phyloP scores from a whole-genome alignment of 306 rosid species.

The apple (Malus domestica) region ASM211411v1 NC_041801.1:25776501-25777000 shows the following conservation, averaged over 20 bases:
- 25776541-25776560: conserved; percentile 55
- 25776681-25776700: neutral
- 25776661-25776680: neutral
- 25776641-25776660: neutral
- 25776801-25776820: neutral
- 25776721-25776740: neutral
- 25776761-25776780: neutral
- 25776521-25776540: conserved; percentile 43
- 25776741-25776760: neutral
- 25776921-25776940: neutral
- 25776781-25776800: neutral
- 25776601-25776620: neutral
- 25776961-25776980: neutral
- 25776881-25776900: neutral
- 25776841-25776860: neutral
- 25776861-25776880: neutral
- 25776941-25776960: neutral
- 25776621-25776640: neutral
- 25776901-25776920: neutral
- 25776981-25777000: neutral
- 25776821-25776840: neutral
- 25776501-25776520: conserved; percentile 62
- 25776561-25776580: conserved; percentile 44
- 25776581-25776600: neutral
- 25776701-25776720: no score